Base-by-base conservation (phyloP, 164 flowering plant species). In the Kingdonia uniflora region DNA sequence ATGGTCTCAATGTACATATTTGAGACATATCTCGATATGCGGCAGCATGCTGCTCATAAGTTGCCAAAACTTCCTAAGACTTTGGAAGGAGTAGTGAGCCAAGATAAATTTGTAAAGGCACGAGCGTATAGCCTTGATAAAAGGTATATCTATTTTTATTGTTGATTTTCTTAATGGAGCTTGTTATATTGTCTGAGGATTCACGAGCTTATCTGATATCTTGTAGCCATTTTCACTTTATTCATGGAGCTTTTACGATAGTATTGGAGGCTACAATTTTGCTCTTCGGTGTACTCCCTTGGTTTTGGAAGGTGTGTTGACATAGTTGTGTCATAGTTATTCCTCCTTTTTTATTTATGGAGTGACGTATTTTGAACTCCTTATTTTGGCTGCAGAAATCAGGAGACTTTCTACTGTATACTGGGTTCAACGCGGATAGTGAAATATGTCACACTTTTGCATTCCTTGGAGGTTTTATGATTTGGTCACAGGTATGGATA, bases 51-150 rank as follows among this genome's bases (percentile, higher is more conserved):
- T 62, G 86, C 96, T 42, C 73, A 67, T 23, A 84, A 82, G 67
- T 71, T 84, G 40, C 87, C 91, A 12, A 82, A 67, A 13, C 91
- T 92, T 44, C 96, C 98, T 1, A 88, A 74, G 59, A 65, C 94
- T 41, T 71, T 92, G 74, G 75, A 57, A 58, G 96, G 91, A 54
- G 81, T 92, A 16, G 80, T 92, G 49, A 78, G 89, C 75, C 78
- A 79, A 59, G 94, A 88, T 55, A 92, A 88, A 57, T 92, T 92
- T 67, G 79, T 78, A 59, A 92, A 84, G 51, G 74, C 98, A 47
- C 71, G 85, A 49, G 94, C 91, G 40, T 92, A 92, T 46, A 82
- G 89, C 71, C 83, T 92, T 58, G 98, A 88, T 59, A 88, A 92
- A 71, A 92, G 96, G 98, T 91, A 55, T 59, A 26, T 41, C 5